Percentiles rank a stretch among this genome's conserved stretches.
Conservation (phyloP, 441 rosid species). For the Gossypium davidsonii region DNA sequence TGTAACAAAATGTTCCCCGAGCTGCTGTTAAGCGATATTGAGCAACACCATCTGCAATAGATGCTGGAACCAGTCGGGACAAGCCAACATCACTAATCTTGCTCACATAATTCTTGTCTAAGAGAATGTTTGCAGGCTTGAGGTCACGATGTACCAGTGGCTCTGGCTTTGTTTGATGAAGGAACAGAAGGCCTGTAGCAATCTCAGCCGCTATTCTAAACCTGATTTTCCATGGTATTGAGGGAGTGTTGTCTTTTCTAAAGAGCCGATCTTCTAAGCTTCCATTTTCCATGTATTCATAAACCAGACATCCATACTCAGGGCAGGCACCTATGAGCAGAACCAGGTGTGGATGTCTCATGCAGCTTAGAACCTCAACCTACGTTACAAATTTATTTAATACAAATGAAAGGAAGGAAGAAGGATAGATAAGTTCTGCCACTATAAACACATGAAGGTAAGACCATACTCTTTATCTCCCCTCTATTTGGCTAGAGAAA, state of each 20-base stretch:
- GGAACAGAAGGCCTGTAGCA: conserved; percentile 62
- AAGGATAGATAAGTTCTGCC: not conserved
- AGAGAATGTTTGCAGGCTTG: conserved; percentile 74
- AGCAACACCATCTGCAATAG: conserved; percentile 30
- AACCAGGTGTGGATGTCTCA: conserved; percentile 80
- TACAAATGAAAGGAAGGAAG: not conserved
- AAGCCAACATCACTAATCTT: conserved; percentile 71
- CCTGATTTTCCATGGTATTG: conserved; percentile 60
- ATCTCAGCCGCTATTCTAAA: conserved; percentile 70
- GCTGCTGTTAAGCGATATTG: conserved; percentile 64
- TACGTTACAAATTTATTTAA: conserved; percentile 15
- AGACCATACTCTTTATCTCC: not conserved
- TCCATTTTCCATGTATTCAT: conserved; percentile 77
- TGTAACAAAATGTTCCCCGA: conserved; percentile 77
- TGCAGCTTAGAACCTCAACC: conserved; percentile 69
- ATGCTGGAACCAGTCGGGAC: conserved; percentile 57
- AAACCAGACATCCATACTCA: conserved; percentile 67
- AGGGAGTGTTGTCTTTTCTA: conserved; percentile 42
- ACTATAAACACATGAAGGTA: not conserved
- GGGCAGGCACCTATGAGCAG: conserved; percentile 84
- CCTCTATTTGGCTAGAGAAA: not conserved
- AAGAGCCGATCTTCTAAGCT: conserved; percentile 76
- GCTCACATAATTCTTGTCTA: conserved; percentile 47
- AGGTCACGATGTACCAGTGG: conserved; percentile 77
- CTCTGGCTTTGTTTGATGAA: conserved; percentile 73